These are phyloP conservation scores for Colletotrichum sansevieriae DNA, from an alignment of 2,329 filamentous ascomycete genomes.

Conservation along the genomic window DNA sequence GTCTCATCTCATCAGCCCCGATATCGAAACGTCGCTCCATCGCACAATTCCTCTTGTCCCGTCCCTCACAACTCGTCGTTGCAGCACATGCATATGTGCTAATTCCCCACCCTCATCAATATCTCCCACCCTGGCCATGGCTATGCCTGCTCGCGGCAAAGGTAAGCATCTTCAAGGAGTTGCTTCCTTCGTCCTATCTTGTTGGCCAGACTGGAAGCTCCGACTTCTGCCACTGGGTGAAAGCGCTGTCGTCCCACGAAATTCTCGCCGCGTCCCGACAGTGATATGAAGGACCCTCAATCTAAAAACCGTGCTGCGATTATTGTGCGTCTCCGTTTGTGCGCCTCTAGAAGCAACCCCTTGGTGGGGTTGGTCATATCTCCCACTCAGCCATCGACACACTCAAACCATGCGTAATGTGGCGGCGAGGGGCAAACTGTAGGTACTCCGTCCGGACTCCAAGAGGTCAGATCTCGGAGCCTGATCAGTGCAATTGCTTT, in stretches of 20 bases:
- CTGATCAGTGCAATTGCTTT: conserved; percentile 34
- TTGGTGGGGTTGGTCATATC: conserved; percentile 17
- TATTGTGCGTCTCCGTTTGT: conserved; percentile 33
- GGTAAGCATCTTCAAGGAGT: conserved; percentile 26
- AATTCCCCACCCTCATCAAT: conserved; percentile 19
- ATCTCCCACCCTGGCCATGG: conserved; percentile 31
- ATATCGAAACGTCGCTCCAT: conserved; percentile 17
- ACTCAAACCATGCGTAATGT: conserved; percentile 31
- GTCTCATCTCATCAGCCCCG: conserved; percentile 25
- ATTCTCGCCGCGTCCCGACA: conserved; percentile 15
- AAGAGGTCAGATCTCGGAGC: conserved; percentile 18
- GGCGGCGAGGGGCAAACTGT: conserved; percentile 10
- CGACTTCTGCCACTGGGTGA: conserved; percentile 6
- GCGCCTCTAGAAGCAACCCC: conserved; percentile 25
- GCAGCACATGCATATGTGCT: conserved; percentile 16
- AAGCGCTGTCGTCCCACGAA: conserved; percentile 26
- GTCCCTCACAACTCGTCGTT: conserved; percentile 15
- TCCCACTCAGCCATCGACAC: conserved; percentile 20
- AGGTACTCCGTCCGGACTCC: conserved; percentile 17
- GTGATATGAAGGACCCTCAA: conserved; percentile 19
- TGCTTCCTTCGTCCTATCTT: conserved; percentile 29
- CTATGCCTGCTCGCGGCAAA: conserved; percentile 33
- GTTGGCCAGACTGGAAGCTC: conserved; percentile 13
- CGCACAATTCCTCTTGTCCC: conserved; percentile 16
- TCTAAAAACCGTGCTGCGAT: conserved; percentile 16